These are phyloP conservation scores for Protomyces gravidus DNA, from an alignment of 1,139 yeast species.

Conservation along the genomic window DNA sequence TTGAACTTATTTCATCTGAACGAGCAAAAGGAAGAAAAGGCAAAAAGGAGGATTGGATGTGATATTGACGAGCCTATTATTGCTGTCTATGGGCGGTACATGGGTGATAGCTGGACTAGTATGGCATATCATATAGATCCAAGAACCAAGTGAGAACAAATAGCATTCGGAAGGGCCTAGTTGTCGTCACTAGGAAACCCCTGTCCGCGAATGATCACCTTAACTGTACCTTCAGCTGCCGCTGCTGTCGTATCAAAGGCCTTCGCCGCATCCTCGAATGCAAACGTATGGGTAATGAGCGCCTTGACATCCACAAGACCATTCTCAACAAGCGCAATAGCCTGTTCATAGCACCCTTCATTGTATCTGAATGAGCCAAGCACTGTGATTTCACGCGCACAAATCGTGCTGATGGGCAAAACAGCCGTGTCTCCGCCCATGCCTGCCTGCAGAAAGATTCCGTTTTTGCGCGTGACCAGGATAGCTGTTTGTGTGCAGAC, in stretches of 20 bases:
- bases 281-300: constrained; percentile 72
- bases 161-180: no score
- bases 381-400: constrained; percentile 63
- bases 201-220: constrained; percentile 30
- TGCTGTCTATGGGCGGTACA: no score
- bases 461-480: constrained; percentile 56
- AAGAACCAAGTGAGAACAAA: no score
- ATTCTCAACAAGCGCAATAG: constrained; percentile 62
- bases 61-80: no score
- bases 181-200: background rate
- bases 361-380: constrained; percentile 74
- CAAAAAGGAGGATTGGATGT: no score
- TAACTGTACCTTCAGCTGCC: constrained; percentile 27
- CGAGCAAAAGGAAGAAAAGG: no score
- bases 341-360: constrained; percentile 71
- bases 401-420: constrained; percentile 71
- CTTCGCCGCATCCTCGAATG: constrained; percentile 67
- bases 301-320: constrained; percentile 60
- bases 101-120: no score
- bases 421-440: constrained; percentile 63
- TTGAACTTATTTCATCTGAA: no score
- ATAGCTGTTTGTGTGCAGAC: constrained; percentile 65
- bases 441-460: constrained; percentile 60
- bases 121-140: no score
- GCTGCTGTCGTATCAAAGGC: constrained; percentile 57